Base-by-base conservation (phyloP, 2,329 filamentous ascomycete genomes). In the Cytospora piceae region DNA sequence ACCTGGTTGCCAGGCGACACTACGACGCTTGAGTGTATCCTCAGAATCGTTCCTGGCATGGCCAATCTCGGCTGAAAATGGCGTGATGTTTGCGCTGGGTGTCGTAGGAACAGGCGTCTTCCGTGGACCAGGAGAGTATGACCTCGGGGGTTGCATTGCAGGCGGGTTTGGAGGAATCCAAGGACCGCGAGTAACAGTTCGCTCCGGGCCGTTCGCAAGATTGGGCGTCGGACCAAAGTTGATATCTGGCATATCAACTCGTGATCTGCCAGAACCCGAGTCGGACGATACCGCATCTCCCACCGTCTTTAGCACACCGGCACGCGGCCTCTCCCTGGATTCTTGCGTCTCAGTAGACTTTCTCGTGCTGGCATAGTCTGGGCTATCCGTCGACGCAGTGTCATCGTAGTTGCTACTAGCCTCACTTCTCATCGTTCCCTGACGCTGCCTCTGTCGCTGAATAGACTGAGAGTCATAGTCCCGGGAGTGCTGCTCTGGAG, bases 191-290 rank as follows among this genome's bases (percentile, higher is more conserved):
- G 55, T 20, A 9, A 37, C 42, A 34, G 54, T 58, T 15, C 66
- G 66, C 39, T 63, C 61, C 20, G 63, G 51, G n/a, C 39, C 64
- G n/a, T 61, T 51, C 6, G 66, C 66, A 29, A 68, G 63, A 67
- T 90, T 89, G 71, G 92, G 79, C 0, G 94, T 97, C 7, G 90
- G 92, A 0, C 94, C 94, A 77, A 97, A 97, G 75, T 97, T 89
- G 68, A 97, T 86, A 5, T 84, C 79, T 0, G 92, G 92, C 67
- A 96, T 87, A 64, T 87, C 83, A 29, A 81, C 17, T 32, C 61
- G 17, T 39, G 61, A 63, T 31, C 39, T 57, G 80, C 74, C 0
- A 74, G 59, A 66, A 67, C 52, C 64, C 66, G 51, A 68, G 66
- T 64, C 52, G 5, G 66, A 68, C 29, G 55, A 57, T 24, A 63